Evolutionary conservation across 352 stramenopile species (phyloP), one percentile per base, ranked within the genome.

Genomic region (Phytopythium vexans): DNA sequence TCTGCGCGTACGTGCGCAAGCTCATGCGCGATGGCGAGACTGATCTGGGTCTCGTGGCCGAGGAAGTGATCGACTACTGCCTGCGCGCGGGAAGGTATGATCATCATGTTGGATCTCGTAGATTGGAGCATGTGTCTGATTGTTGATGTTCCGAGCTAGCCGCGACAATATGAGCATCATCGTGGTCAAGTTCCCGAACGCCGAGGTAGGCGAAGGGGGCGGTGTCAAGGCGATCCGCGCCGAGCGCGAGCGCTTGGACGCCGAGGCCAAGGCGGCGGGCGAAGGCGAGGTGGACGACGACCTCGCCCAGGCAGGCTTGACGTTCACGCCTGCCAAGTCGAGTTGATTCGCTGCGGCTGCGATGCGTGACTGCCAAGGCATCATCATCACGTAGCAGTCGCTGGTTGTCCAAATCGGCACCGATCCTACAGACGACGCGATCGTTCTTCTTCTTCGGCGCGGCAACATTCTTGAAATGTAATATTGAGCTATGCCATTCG

Each of bases 101-200:
- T 36, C 34, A 32, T 6, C 49, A 40, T 42, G 48, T 47, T 58
- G 44, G 16, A 14, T 41, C 12, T 50, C 46, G 32, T 33, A 16
- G 21, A 40, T 45, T 11, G 21, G 37, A 56, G 7, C 35, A 16
- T 36, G 21, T 39, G 21, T 34, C 10, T 36, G 2, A 51, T 4
- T 27, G 21, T 27, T 27, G 21, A 2, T 27, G 21, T 27, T 27
- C 21, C 21, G 21, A 27, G 21, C 21, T 49, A 89, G 79, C 16
- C 84, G 79, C 53, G 84, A 94, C 72, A 94, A 94, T 61, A 92
- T 92, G 80, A 94, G 82, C 49, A 70, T 85, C 11, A 72, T 94
- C 40, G 60, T 94, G 21, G 69, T 94, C 51, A 81, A 88, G 66
- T 92, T 94, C 56, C 68, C 81, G 43, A 70, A 56, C 9, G 81